These are phyloP conservation scores for Melastoma malabathricum DNA, from an alignment of 345 rosid species.

Conservation along the genomic window DNA sequence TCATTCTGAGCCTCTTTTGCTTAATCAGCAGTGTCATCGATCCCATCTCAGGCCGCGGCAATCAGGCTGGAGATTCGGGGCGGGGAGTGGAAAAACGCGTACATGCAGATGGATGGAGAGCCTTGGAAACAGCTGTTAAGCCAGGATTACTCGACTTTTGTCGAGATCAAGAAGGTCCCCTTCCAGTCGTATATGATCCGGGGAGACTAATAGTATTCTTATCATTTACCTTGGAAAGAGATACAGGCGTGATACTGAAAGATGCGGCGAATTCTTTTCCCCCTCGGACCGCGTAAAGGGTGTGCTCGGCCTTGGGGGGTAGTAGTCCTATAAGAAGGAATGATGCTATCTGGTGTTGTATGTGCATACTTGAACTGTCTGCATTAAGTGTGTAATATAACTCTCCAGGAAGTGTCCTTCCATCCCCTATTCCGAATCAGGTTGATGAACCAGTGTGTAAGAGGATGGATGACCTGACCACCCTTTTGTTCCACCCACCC, in stretches of 20 bases:
- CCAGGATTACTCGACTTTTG: slow-evolving; percentile 57
- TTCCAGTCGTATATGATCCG: slow-evolving; percentile 51
- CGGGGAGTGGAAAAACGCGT: slow-evolving; percentile 76
- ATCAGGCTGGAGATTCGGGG: slow-evolving; percentile 80
- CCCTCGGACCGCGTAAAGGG: neutral
- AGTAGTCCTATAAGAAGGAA: too few relatives aligned
- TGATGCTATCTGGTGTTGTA: too few relatives aligned
- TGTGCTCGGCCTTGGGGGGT: too few relatives aligned
- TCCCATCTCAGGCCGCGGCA: slow-evolving; percentile 52
- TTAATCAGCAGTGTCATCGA: neutral
- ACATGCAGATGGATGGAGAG: slow-evolving; percentile 98
- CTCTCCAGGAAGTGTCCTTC: too few relatives aligned
- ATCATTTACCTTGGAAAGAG: too few relatives aligned
- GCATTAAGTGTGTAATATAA: too few relatives aligned
- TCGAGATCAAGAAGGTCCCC: slow-evolving; percentile 79
- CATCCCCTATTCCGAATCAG: too few relatives aligned
- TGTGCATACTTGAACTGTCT: too few relatives aligned
- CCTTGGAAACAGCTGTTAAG: slow-evolving; percentile 87
- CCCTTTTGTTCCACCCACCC: neutral
- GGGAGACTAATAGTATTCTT: slow-evolving; percentile 20
- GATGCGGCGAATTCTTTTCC: neutral
- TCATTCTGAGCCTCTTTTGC: too few relatives aligned
- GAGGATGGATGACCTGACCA: neutral
- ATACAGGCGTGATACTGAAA: neutral
- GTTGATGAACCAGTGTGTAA: too few relatives aligned